Percentiles rank a stretch among this genome's conserved stretches.
Evolutionary conservation across 352 stramenopile genomes (phyloP).

Genomic region (Pythium utonaiense): DNA sequence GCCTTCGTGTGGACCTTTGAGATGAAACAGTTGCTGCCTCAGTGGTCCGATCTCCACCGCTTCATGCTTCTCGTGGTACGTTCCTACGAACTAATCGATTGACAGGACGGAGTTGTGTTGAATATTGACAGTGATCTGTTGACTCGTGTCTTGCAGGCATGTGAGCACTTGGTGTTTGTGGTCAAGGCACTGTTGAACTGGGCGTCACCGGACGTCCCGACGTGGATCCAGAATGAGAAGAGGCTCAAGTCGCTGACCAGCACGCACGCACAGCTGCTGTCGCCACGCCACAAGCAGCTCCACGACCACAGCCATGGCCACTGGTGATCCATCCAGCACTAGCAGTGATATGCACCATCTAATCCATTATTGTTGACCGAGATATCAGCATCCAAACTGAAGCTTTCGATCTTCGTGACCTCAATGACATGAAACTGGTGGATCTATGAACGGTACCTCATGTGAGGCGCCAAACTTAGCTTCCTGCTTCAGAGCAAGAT

Average conservation of each 20-base stretch:
- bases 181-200: conserved; percentile 57
- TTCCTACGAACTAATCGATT: conserved; percentile 1
- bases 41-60: conserved; percentile 51
- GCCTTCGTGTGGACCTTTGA: conserved; percentile 87
- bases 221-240: conserved; percentile 47
- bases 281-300: conserved; percentile 10
- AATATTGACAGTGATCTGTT: neutral
- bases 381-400: neutral
- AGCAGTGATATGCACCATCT: neutral
- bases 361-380: neutral
- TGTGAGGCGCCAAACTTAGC: too few species aligned
- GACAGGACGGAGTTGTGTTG: neutral
- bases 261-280: conserved; percentile 23
- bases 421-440: too few species aligned
- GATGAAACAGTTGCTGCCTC: conserved; percentile 42
- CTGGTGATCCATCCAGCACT: conserved; percentile 2
- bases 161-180: conserved; percentile 57
- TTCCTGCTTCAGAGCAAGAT: too few species aligned
- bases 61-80: conserved; percentile 61
- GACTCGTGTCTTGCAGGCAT: conserved; percentile 22
- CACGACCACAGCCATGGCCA: conserved; percentile 8
- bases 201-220: conserved; percentile 36
- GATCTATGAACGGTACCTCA: too few species aligned
- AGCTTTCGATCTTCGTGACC: too few species aligned
- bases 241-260: conserved; percentile 27